phyloP scores from a whole-genome alignment of 2,329 filamentous ascomycete genomes.

The Fragosphaeria purpurea region DNA sequence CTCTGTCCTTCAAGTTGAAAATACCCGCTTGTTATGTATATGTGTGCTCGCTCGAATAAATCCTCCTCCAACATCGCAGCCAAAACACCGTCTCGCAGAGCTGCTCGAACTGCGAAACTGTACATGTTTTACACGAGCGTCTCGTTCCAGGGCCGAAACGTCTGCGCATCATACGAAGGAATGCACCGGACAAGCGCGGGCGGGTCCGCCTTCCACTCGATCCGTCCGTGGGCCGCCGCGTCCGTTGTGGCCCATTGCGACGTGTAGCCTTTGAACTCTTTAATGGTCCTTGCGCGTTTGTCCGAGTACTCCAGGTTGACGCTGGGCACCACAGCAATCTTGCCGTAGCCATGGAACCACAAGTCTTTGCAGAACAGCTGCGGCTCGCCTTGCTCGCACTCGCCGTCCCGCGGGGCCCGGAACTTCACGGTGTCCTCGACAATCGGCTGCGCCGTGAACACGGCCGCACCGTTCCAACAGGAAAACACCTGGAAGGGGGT shows the following conservation, averaged over 20 bases:
- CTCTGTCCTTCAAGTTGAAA: too few relatives aligned
- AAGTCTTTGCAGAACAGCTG: conserved; percentile 47
- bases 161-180: conserved; percentile 29
- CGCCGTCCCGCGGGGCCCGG: conserved; percentile 26
- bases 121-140: neutral
- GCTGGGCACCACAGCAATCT: conserved; percentile 45
- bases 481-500: conserved; percentile 46
- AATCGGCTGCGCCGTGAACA: conserved; percentile 37
- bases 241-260: conserved; percentile 24
- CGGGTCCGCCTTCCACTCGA: conserved; percentile 34
- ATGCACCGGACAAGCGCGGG: conserved; percentile 40
- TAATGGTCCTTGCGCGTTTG: conserved; percentile 33
- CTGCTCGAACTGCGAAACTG: too few relatives aligned
- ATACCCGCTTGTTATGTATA: too few relatives aligned
- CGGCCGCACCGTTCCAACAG: conserved; percentile 50
- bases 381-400: conserved; percentile 46
- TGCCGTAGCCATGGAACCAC: conserved; percentile 38
- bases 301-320: conserved; percentile 47
- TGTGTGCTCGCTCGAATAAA: too few relatives aligned
- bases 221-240: conserved; percentile 17
- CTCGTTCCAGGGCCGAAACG: conserved; percentile 32
- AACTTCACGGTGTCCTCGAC: conserved; percentile 31
- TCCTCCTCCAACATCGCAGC: too few relatives aligned
- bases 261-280: conserved; percentile 39
- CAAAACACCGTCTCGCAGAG: too few relatives aligned